Conservation (phyloP, 139 green algal species). For the Chlorella sp. region DNA sequence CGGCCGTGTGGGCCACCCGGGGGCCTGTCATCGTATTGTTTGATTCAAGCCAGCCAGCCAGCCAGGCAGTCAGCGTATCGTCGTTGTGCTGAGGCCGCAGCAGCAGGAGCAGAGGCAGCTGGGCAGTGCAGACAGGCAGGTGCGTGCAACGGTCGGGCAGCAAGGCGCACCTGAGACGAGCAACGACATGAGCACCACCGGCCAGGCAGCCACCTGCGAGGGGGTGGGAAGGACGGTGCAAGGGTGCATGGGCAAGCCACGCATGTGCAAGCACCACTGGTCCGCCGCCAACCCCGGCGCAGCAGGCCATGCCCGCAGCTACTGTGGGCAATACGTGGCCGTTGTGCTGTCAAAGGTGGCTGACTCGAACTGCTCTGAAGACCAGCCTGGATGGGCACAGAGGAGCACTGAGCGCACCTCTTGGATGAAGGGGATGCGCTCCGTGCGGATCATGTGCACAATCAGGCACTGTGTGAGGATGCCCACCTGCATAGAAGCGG, state of each 20-base stretch:
- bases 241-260: too few relatives aligned
- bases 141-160: too few relatives aligned
- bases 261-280: too few relatives aligned
- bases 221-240: not conserved
- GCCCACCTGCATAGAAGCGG: not conserved
- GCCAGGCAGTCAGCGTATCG: not conserved
- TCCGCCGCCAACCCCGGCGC: too few relatives aligned
- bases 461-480: conserved; percentile 43
- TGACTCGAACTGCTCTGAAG: too few relatives aligned
- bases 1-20: too few relatives aligned
- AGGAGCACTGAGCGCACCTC: not conserved
- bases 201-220: conserved; percentile 30
- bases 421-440: conserved; percentile 38
- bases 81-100: not conserved
- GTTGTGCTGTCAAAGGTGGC: too few relatives aligned
- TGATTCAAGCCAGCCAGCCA: too few relatives aligned
- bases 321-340: too few relatives aligned
- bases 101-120: not conserved
- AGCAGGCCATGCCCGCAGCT: too few relatives aligned
- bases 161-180: conserved; percentile 7
- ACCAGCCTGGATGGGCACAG: too few relatives aligned
- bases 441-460: conserved; percentile 46
- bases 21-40: too few relatives aligned
- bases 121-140: not conserved
- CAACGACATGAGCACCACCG: conserved; percentile 14